Evolutionary conservation across 208 protist species (phyloP), one percentile per base, ranked within the genome.

Genomic region (Herpetomonas tarakana): DNA sequence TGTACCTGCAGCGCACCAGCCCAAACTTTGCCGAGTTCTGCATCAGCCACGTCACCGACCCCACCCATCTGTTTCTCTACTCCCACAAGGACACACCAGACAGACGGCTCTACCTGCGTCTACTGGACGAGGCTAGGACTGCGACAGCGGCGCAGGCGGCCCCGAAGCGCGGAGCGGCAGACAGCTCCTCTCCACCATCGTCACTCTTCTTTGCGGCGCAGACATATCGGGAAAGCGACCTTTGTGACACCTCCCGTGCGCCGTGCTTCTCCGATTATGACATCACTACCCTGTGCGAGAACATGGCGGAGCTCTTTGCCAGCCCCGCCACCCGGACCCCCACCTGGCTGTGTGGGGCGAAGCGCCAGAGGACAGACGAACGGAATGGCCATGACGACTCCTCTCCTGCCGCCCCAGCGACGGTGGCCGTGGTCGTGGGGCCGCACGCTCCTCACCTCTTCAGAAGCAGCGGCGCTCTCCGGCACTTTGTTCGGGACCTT

Each of bases 21-120:
- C 73, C 78, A 16, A 49, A 76, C 35, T 84, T 84, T 58, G 68
- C 78, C 2, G 61, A 67, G 58, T 84, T 76, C 41, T 80, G 72
- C 57, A 61, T 84, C 6, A 54, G 51, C 25, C 67, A 80, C 58
- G 69, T 66, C 11, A 78, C 73, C 1, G 63, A 77, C 30, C 55
- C 61, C 12, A 67, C 53, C 26, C 62, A 80, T 28, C 41, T 41
- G 21, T 84, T 84, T 67, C 63, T 84, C 24, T 80, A 77, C 41
- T 19, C 31, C n/a, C 3, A 29, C n/a, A 28, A 53, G 11, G 45
- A 64, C 18, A 60, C 38, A 9, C 22, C 22, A 12, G 70, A 67
- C 16, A 19, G 73, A 14, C 51, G 38, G 1, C 53, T 64, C 3
- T 80, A 71, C 29, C 3, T 55, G 19, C 9, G 31, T 4, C 28